phyloP scores from a whole-genome alignment of 805 yeast genomes.

The Wickerhamiella azymoides region DNA sequence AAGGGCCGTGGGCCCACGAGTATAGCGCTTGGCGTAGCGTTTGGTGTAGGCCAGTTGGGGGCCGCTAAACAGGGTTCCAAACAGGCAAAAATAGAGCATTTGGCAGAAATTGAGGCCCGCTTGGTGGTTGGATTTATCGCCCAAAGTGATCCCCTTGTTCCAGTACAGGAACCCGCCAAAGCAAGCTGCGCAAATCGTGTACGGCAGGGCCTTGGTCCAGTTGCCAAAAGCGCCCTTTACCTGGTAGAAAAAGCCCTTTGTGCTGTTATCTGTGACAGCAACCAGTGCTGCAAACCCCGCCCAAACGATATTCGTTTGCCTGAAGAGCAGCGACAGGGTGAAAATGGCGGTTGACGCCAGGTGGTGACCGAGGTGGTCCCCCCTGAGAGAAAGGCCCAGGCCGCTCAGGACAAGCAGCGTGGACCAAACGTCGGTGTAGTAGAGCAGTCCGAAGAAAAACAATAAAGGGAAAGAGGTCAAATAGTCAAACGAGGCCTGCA shows the following conservation, averaged over 20 bases:
- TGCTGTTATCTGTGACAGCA: background rate
- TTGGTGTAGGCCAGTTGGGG: conserved; percentile 47
- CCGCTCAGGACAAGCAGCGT: conserved; percentile 50
- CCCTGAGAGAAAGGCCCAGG: conserved; percentile 17
- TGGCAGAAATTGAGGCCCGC: conserved; percentile 65
- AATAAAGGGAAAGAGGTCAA: conserved; percentile 54
- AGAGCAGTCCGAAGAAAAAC: conserved; percentile 57
- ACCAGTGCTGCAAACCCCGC: conserved; percentile 35
- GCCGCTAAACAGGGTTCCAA: conserved; percentile 47
- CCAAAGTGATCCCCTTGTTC: conserved; percentile 81
- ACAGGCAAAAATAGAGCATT: conserved; percentile 59
- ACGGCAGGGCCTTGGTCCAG: conserved; percentile 11
- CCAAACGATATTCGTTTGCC: conserved; percentile 94
- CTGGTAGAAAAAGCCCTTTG: conserved; percentile 24
- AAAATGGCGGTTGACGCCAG: conserved; percentile 41
- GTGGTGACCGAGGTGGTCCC: conserved; percentile 23
- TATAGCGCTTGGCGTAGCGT: conserved; percentile 3
- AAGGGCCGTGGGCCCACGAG: background rate
- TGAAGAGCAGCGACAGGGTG: conserved; percentile 50
- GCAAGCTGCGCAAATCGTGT: conserved; percentile 25
- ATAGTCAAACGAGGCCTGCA: conserved; percentile 28
- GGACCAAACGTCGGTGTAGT: conserved; percentile 92
- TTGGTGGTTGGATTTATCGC: conserved; percentile 79
- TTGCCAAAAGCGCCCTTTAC: background rate
- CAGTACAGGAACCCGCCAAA: conserved; percentile 45